Evolutionary conservation across 805 yeast genomes (phyloP), one percentile per base, ranked within the genome.

Genomic region (Zygoascus tannicola): DNA sequence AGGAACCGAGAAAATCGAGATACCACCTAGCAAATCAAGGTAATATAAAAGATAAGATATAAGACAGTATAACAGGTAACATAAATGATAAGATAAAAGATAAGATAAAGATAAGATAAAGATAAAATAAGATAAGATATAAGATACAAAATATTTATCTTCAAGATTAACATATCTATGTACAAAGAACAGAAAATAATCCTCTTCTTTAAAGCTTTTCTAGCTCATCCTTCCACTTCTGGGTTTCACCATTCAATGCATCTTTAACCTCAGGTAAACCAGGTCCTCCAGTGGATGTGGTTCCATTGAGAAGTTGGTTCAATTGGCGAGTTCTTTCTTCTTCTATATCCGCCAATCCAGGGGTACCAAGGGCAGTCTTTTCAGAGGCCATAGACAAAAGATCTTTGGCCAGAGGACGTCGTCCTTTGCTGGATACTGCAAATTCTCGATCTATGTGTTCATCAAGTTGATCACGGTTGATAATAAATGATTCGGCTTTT

Each of bases 391-490:
- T 35, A 21, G n/a, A 28, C n/a, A 10, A 22, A 23, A 28, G 46
- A 34, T 35, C 47, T 35, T 16, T 18, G 23, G n/a, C 21, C n/a
- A 37, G 32, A 14, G 22, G 14, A 12, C 19, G 21, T 33, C 19
- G 15, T 7, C 35, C 15, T 26, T 37, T 15, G 8, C 44, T 44
- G 23, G 44, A 50, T 19, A 38, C 43, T 15, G 42, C 37, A 58
- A 80, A 75, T 40, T 85, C 80, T 44, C 68, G 68, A 40, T 71
- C 74, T 35, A 83, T 74, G 42, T 80, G 76, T 18, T 62, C 65
- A 35, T 72, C 74, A 48, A 83, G 69, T 59, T 77, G 78, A 40
- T 70, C 74, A 61, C 83, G 94, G 23, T 80, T 80, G 33, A 85
- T 76, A 53, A 86, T 83, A 63, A 77, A 87, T 36, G 72, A 68